Base-by-base conservation (phyloP, 1,139 yeast genomes). In the Diutina sp. region DNA sequence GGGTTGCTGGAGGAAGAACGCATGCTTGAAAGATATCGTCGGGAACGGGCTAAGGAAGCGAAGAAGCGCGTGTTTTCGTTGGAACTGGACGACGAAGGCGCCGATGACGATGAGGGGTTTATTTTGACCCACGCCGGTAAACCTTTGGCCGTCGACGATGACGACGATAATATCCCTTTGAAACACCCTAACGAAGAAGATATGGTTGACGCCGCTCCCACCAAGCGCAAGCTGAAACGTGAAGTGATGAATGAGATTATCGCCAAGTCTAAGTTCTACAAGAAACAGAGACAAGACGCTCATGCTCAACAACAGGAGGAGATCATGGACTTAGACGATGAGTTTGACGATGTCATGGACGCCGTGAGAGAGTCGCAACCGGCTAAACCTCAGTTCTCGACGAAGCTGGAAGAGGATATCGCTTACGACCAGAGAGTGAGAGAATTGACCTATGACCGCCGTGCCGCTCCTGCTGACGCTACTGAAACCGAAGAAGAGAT, bases 191-290 rank as follows among this genome's bases (percentile, higher is more conserved):
- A 72, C 54, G 79, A 71, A 52, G 80, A 74, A 56, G 63, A 63
- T 32, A 56, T 65, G 29, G 79, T 79, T 0, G 63, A 58, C n/a
- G n/a, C 41, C 14, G 63, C 60, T 29, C 74, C 77, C 6, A 74
- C 76, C 38, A 80, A 83, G 59, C 89, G 87, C 68, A 95, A 90
- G 72, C 81, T 93, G 38, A 91, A 93, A 67, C 88, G 90, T 52
- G 99, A 95, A 69, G 96, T 95, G 50, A 93, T 95, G 99, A 85
- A 89, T 64, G 99, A 95, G 69, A 82, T 95, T 57, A 93, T 95
- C 61, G 96, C 97, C 51, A 95, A 95, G 70, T 90, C 97, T 11
- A 95, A 95, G 67, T 83, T 83, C 68, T 82, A 91, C 71, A 93
- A 90, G 67, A 85, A 85, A 55, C 95, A 90, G 70, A 83, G 99